phyloP scores from a whole-genome alignment of 768 basidiomycete genomes.

The Pleurotus citrinopileatus region DNA sequence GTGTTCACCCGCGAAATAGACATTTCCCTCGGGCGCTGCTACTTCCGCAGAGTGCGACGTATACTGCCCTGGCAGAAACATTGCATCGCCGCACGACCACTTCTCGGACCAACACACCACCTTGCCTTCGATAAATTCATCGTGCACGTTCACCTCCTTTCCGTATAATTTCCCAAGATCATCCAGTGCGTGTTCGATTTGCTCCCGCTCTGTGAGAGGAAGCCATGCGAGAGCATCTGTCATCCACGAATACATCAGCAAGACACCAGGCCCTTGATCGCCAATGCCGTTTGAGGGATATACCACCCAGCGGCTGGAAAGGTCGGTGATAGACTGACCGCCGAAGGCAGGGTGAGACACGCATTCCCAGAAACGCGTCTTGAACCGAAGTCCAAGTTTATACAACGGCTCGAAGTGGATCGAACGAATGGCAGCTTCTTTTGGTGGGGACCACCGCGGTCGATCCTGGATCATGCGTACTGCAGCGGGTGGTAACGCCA shows the following conservation, averaged over 20 bases:
- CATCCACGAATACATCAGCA: slow-evolving; percentile 24
- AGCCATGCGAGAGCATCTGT: slow-evolving; percentile 17
- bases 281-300: slow-evolving; percentile 9
- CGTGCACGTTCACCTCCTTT: slow-evolving; percentile 14
- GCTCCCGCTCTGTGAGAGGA: slow-evolving; percentile 12
- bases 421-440: slow-evolving; percentile 5
- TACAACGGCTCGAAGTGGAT: slow-evolving; percentile 2
- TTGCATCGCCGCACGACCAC: slow-evolving; percentile 24
- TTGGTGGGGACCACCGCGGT: neutral
- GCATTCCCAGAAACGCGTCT: slow-evolving; percentile 8
- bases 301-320: slow-evolving; percentile 3
- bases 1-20: slow-evolving; percentile 25
- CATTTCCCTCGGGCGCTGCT: slow-evolving; percentile 18
- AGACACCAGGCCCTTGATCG: slow-evolving; percentile 20
- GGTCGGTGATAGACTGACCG: slow-evolving; percentile 5
- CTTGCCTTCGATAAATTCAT: slow-evolving; percentile 16
- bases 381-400: slow-evolving; percentile 6
- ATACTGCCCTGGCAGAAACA: slow-evolving; percentile 26
- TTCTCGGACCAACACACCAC: slow-evolving; percentile 21
- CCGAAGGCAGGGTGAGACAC: neutral
- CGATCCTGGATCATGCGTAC: slow-evolving; percentile 2
- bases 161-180: slow-evolving; percentile 19
- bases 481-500: neutral
- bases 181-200: slow-evolving; percentile 16
- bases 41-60: slow-evolving; percentile 17